Evolutionary conservation across 441 rosid genomes (phyloP).

Genomic region (Sinapis alba): DNA sequence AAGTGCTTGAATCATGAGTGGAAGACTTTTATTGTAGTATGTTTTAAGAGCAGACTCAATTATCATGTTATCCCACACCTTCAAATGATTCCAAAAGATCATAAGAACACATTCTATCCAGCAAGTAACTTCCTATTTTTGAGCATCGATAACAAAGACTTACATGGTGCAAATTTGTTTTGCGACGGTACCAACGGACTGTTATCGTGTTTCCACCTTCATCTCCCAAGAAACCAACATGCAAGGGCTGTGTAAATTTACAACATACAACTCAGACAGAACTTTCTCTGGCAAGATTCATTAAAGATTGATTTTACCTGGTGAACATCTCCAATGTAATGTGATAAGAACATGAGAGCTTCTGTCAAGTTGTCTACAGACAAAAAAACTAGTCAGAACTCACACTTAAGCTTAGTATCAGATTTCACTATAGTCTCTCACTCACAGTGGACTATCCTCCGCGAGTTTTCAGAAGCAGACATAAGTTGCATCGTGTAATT

Average conservation of each 20-base stretch:
- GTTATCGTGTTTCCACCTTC: constrained; percentile 83
- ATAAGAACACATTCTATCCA: not conserved
- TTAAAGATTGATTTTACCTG: constrained; percentile 60
- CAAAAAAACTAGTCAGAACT: constrained; percentile 16
- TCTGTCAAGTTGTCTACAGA: constrained; percentile 79
- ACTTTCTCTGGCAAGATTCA: not conserved
- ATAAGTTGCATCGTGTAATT: constrained; percentile 80
- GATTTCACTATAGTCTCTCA: not conserved
- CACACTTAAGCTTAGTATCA: constrained; percentile 3
- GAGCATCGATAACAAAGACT: constrained; percentile 32
- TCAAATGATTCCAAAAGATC: constrained; percentile 24
- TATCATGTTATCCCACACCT: constrained; percentile 94
- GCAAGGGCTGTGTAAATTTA: constrained; percentile 66
- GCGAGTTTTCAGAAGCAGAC: constrained; percentile 48
- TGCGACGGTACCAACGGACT: constrained; percentile 85
- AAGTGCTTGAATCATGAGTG: constrained; percentile 66
- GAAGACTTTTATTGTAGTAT: constrained; percentile 69
- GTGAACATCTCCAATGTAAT: constrained; percentile 86
- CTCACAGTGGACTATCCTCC: constrained; percentile 55
- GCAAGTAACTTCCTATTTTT: not conserved
- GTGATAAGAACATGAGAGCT: constrained; percentile 92
- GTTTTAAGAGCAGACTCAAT: constrained; percentile 83
- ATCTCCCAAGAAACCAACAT: constrained; percentile 92
- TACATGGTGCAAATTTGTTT: constrained; percentile 94
- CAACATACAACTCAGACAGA: constrained; percentile 15